These are phyloP conservation scores for Colletotrichum filicis DNA, from an alignment of 2,329 filamentous ascomycete species.

Conservation along the genomic window DNA sequence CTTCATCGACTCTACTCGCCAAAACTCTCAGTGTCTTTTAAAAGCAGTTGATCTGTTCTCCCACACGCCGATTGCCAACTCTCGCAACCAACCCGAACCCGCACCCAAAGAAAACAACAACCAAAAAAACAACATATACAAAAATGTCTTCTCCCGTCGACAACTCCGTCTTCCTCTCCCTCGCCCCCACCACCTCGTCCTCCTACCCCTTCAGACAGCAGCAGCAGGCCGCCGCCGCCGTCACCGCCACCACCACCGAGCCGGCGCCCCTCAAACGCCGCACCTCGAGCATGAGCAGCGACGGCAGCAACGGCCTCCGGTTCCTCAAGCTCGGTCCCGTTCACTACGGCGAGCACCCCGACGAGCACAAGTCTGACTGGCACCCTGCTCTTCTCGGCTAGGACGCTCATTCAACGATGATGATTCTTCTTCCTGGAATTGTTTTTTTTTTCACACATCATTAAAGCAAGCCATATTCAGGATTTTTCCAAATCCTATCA, in stretches of 20 bases:
- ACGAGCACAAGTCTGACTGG: constrained; percentile 59
- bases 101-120: background rate
- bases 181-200: constrained; percentile 68
- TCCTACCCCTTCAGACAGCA: constrained; percentile 59
- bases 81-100: background rate
- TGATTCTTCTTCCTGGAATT: background rate
- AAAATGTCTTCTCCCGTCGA: constrained; percentile 35
- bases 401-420: background rate
- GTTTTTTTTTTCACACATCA: background rate
- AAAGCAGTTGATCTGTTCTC: constrained; percentile 27
- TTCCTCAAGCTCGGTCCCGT: constrained; percentile 74
- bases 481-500: background rate
- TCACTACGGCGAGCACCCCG: constrained; percentile 70
- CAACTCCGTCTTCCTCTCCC: constrained; percentile 59
- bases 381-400: constrained; percentile 26
- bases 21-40: background rate
- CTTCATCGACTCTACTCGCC: background rate
- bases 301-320: constrained; percentile 50
- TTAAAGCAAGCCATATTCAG: background rate
- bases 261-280: constrained; percentile 53
- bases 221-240: constrained; percentile 44
- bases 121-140: background rate
- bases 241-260: constrained; percentile 40
- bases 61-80: background rate
- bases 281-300: constrained; percentile 65